Evolutionary conservation across 805 yeast species (phyloP).

Genomic region (Pichia kluyveri): DNA sequence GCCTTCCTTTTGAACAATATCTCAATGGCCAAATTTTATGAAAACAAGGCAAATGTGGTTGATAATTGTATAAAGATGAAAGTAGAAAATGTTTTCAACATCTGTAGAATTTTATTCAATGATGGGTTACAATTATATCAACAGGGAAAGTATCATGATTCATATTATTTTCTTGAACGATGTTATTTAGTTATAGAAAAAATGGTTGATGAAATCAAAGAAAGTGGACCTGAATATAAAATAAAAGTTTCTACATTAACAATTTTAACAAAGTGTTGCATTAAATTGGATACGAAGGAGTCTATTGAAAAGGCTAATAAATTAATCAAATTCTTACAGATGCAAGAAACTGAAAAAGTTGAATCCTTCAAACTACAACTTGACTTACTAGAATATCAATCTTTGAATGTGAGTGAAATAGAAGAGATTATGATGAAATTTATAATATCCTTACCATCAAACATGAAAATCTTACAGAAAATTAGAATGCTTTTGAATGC

Average conservation of each 20-base stretch:
- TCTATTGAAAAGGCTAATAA: slow-evolving; percentile 14
- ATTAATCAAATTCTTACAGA: slow-evolving; percentile 19
- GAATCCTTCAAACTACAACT: slow-evolving; percentile 26
- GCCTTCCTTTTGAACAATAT: slow-evolving; percentile 24
- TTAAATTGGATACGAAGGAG: slow-evolving; percentile 15
- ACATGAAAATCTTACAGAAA: slow-evolving; percentile 11
- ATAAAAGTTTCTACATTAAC: slow-evolving; percentile 18
- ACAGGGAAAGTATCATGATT: slow-evolving; percentile 2
- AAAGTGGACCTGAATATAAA: slow-evolving; percentile 10
- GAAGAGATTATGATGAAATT: slow-evolving; percentile 29
- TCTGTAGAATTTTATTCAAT: slow-evolving; percentile 28
- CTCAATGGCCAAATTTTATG: slow-evolving; percentile 28
- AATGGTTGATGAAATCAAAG: background rate
- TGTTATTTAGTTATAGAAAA: slow-evolving; percentile 14
- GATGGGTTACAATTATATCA: slow-evolving; percentile 12
- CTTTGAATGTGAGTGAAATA: slow-evolving; percentile 8
- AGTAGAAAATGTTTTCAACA: slow-evolving; percentile 18
- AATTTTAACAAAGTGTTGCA: slow-evolving; percentile 21
- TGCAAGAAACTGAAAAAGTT: slow-evolving; percentile 19
- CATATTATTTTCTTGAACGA: slow-evolving; percentile 11
- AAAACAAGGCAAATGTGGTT: slow-evolving; percentile 20
- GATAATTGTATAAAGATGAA: slow-evolving; percentile 11
- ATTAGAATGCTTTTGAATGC: slow-evolving; percentile 9
- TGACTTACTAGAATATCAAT: slow-evolving; percentile 13
- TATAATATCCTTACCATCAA: slow-evolving; percentile 23